Conservation (phyloP, 1,284 basidiomycete species). For the Irpex rosettiformis region DNA sequence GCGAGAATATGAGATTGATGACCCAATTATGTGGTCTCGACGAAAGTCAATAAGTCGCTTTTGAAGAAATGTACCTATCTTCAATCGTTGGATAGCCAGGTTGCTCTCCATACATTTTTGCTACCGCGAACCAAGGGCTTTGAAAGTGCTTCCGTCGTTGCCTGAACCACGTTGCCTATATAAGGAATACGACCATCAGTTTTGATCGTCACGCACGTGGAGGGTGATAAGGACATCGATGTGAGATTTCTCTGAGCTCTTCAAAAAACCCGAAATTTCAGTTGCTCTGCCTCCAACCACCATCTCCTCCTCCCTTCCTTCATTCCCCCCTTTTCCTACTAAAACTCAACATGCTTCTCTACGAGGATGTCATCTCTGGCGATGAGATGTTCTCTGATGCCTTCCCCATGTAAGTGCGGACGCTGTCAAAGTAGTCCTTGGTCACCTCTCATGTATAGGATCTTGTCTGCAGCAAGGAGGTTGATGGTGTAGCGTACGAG, state of each 20-base stretch:
- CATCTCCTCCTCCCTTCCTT: constrained; percentile 18
- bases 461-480: constrained; percentile 55
- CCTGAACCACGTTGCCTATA: background rate
- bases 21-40: too few species aligned
- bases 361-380: constrained; percentile 67
- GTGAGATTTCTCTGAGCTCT: background rate
- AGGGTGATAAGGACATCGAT: constrained; percentile 1
- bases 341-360: constrained; percentile 67
- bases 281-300: constrained; percentile 19
- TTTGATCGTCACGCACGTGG: background rate
- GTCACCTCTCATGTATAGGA: constrained; percentile 8
- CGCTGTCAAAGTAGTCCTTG: constrained; percentile 2
- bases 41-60: too few species aligned
- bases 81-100: too few species aligned
- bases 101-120: too few species aligned
- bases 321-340: constrained; percentile 15
- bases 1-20: too few species aligned
- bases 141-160: too few species aligned
- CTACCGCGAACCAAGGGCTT: too few species aligned
- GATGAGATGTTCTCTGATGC: constrained; percentile 98
- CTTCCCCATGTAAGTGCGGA: constrained; percentile 68
- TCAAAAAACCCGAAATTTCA: background rate
- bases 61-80: too few species aligned
- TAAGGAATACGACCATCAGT: background rate
- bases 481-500: constrained; percentile 89